Evolutionary conservation across 2,329 filamentous ascomycete genomes (phyloP).

Genomic region (Fusarium compactum): DNA sequence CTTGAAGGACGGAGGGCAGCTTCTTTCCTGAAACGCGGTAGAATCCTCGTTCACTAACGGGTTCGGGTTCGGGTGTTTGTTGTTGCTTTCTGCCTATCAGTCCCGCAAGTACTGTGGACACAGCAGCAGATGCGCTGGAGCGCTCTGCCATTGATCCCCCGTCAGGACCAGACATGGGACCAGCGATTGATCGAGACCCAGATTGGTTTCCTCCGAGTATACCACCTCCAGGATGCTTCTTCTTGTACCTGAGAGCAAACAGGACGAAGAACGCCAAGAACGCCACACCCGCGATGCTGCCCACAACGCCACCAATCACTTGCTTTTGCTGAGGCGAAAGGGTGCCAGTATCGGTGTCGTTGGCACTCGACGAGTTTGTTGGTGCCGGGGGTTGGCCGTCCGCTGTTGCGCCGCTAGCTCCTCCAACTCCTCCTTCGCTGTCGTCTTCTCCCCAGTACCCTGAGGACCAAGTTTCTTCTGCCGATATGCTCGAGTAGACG

Average conservation of each 20-base stretch:
- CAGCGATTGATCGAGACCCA: constrained; percentile 43
- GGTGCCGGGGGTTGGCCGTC: constrained; percentile 39
- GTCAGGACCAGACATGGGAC: constrained; percentile 24
- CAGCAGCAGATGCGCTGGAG: constrained; percentile 52
- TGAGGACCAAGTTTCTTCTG: constrained; percentile 41
- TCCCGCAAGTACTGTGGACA: constrained; percentile 63
- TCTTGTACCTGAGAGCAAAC: constrained; percentile 68
- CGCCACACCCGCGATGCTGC: constrained; percentile 69
- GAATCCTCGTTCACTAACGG: constrained; percentile 68
- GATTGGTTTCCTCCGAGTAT: constrained; percentile 58
- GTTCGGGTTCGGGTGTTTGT: constrained; percentile 46
- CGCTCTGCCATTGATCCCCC: constrained; percentile 60
- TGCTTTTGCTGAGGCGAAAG: constrained; percentile 53
- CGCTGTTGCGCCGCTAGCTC: constrained; percentile 34
- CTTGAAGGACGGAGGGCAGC: constrained; percentile 70
- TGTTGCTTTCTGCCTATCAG: constrained; percentile 57
- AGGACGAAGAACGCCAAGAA: constrained; percentile 67
- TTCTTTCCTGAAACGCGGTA: constrained; percentile 75
- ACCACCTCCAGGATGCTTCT: constrained; percentile 59
- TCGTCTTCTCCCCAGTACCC: constrained; percentile 38
- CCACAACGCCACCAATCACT: constrained; percentile 68
- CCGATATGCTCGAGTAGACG: constrained; percentile 44
- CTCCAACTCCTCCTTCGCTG: constrained; percentile 17
- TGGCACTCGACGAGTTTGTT: constrained; percentile 37
- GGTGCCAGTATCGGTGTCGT: constrained; percentile 36